Evolutionary conservation across 2,329 filamentous ascomycete species (phyloP), one percentile per base, ranked within the genome.

Genomic region (Aspergillus udagawae): DNA sequence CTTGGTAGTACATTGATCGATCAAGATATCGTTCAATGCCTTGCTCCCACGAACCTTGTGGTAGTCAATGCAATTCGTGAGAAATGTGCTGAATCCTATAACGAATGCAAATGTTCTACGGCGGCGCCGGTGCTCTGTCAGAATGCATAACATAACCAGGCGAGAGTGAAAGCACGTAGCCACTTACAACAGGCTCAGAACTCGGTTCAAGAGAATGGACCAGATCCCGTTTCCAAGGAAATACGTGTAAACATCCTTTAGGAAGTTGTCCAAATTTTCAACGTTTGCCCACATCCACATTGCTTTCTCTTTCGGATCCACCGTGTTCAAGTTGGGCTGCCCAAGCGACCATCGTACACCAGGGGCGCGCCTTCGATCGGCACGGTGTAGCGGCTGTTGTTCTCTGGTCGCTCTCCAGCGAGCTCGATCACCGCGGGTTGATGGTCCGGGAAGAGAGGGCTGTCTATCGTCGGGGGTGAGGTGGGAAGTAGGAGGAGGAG

Each of bases 281-380:
- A 94, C 90, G 68, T 96, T 96, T 54, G 90, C 90, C 90, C 92
- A 97, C 74, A 90, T 84, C 88, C 91, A 97, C 79, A 96, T 85
- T 3, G 92, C 92, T 72, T 87, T 89, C 69, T 93, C 89, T 72
- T 86, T 86, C 0, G 86, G 83, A 65, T 85, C 83, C 28, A 80
- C 77, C 53, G 77, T 71, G 20, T 73, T 71, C 45, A 79, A 62
- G 27, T 69, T 72, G 1, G 72, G 65, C 27, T 72, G 69, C 20
- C 67, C 67, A 4, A 63, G 57, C 20, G 69, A 63, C 62, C 67
- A 72, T 45, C 65, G 63, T 35, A 60, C 55, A 41, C 62, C 58
- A 12, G 67, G 63, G 28, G 61, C 61, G 23, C 54, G 62, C 21
- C 51, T 58, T 35, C 62, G 61, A 53, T 58, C 56, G 47, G 59